A percentile compares a stretch with the other conserved stretches of the same genome.
phyloP scores from a whole-genome alignment of 306 rosid species.

The Datisca glomerata region DNA sequence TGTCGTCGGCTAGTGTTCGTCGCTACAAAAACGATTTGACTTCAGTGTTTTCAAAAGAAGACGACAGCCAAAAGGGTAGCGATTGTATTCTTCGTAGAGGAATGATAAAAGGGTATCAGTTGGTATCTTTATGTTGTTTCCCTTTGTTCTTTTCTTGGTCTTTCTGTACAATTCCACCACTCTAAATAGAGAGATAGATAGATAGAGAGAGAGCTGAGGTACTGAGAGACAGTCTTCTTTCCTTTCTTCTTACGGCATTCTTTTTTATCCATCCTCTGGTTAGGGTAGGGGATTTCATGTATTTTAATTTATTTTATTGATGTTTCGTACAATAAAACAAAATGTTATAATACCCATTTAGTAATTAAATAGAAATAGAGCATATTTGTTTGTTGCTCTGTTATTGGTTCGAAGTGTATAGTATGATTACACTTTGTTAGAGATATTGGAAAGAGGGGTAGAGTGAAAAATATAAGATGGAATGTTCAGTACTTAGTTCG shows the following conservation, averaged over 20 bases:
- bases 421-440: conserved; percentile 16
- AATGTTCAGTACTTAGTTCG: no score
- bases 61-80: no score
- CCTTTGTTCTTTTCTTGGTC: conserved; percentile 25
- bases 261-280: conserved; percentile 33
- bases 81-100: no score
- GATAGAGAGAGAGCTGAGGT: conserved; percentile 35
- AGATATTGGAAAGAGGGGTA: conserved; percentile 8
- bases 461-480: background rate
- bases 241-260: conserved; percentile 78
- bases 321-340: background rate
- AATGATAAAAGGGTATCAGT: no score
- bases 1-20: no score
- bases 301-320: background rate
- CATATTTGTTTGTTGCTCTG: conserved; percentile 24
- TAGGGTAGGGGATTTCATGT: conserved; percentile 22
- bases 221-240: conserved; percentile 45
- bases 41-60: no score
- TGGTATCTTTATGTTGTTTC: conserved; percentile 7
- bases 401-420: conserved; percentile 36
- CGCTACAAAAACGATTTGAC: no score
- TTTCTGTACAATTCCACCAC: conserved; percentile 37
- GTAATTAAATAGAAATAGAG: no score
- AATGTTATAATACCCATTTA: conserved; percentile 2
- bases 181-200: no score